Percentiles rank a stretch among this genome's conserved stretches.
Conservation (phyloP, 75 land plant species). For the Cryptomeria japonica region DNA sequence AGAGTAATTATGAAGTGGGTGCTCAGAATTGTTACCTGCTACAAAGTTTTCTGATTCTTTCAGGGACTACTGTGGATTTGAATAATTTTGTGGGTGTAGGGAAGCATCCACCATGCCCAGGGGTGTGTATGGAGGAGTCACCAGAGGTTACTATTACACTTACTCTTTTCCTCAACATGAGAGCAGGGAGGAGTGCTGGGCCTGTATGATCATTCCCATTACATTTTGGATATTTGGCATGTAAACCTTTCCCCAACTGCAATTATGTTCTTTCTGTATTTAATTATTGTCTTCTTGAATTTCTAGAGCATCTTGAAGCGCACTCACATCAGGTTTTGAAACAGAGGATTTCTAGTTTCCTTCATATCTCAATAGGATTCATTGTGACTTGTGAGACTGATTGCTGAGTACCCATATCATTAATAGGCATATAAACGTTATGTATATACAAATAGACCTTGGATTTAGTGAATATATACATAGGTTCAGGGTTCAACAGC, state of each 20-base stretch:
- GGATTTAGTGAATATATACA: neutral
- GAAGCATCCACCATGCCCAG: constrained; percentile 8
- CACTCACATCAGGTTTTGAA: neutral
- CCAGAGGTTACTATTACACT: neutral
- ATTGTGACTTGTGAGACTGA: neutral
- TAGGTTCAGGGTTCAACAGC: neutral
- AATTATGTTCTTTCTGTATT: neutral
- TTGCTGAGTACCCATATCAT: neutral
- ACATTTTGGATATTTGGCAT: constrained; percentile 13
- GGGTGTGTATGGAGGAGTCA: constrained; percentile 1
- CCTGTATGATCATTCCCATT: constrained; percentile 8
- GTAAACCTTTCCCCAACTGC: constrained; percentile 7
- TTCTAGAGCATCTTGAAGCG: neutral
- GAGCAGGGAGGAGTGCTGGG: constrained; percentile 12
- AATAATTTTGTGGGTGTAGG: neutral
- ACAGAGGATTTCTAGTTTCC: neutral
- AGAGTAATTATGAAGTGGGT: neutral
- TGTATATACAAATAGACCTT: neutral
- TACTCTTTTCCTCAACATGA: neutral
- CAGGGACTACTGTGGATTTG: neutral
- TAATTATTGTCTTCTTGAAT: neutral
- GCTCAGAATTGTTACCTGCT: neutral
- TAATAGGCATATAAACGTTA: neutral
- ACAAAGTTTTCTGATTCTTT: neutral
- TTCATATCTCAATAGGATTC: neutral